These are phyloP conservation scores for Pelargonium myrrhifolium DNA, from an alignment of 441 rosid species.

Conservation along the genomic window DNA sequence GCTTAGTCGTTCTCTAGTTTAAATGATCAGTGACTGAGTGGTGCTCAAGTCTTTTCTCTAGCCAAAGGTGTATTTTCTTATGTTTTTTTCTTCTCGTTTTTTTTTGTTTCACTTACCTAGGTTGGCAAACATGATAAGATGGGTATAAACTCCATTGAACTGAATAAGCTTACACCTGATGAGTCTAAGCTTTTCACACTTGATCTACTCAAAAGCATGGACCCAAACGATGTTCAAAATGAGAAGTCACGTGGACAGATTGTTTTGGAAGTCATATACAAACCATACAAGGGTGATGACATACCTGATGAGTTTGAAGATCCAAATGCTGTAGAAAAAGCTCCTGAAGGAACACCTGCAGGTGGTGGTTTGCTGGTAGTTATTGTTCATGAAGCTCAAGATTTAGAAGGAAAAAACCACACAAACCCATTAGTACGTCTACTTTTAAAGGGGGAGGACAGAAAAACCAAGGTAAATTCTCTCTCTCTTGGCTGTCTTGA, in stretches of 20 bases:
- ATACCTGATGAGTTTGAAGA: conserved; percentile 4
- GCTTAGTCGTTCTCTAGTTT: too few relatives aligned
- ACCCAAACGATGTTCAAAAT: neutral
- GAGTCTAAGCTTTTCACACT: neutral
- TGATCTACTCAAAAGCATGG: neutral
- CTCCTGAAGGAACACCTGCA: conserved; percentile 12
- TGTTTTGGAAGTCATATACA: neutral
- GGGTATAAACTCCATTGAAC: neutral
- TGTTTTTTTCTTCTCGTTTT: neutral
- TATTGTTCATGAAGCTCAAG: neutral
- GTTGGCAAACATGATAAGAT: neutral
- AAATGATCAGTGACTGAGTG: too few relatives aligned
- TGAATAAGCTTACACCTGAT: neutral
- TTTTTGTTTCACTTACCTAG: neutral
- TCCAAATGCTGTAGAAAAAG: conserved; percentile 7
- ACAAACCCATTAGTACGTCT: neutral
- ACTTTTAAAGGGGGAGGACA: conserved; percentile 3
- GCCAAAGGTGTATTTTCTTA: neutral
- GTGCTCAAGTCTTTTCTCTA: too few relatives aligned
- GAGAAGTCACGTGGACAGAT: conserved; percentile 4
- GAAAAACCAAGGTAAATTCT: conserved; percentile 4
- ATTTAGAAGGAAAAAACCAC: conserved; percentile 3
- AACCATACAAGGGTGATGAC: conserved; percentile 4
- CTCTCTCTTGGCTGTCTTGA: neutral
- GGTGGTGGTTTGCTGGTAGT: conserved; percentile 10